Base-by-base conservation (phyloP, 1,284 basidiomycete genomes). In the Apiotrichum montevideense region DNA sequence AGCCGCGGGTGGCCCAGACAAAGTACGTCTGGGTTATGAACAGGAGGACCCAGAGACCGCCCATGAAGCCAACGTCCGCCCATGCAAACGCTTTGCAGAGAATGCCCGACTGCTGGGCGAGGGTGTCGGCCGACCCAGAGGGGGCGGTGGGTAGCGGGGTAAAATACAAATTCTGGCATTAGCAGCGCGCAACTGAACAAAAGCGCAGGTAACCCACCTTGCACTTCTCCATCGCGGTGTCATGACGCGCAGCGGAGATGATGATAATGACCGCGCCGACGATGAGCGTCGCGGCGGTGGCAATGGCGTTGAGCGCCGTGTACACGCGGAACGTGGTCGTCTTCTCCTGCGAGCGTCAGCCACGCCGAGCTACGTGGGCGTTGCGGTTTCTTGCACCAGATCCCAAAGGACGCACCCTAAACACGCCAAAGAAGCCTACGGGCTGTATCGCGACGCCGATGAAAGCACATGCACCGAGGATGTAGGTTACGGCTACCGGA, bases 31-130 rank as follows among this genome's bases (percentile, higher is more conserved):
- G 89, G 52, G 88, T 79, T 54, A 87, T 78, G 29, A 82, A 83
- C 35, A 95, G 79, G 10, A 93, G 69, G 6, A 87, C 74, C 88
- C 90, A 95, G 15, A 93, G 77, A 4, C 83, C 88, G 21, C 81
- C 87, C 90, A 95, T 93, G 61, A 95, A 78, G 40, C 92, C 92
- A n/a, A 95, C 79, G 69, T 89, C 87, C 5, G 89, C 87, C 90
- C 90, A 95, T 6, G 90, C 81, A 70, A 95, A 92, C 54, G 93
- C 86, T 52, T 86, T 80, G 77, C 92, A 95, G 14, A 95, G 79
- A 1, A 81, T 84, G 47, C 84, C 74, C 7, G 83, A 85, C 73
- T 87, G 83, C 29, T 65, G 60, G 9, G 52, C 53, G 7, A 72
- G 62, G 4, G 67, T 69, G 32, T 62, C 51, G 32, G 60, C 66